phyloP scores from a whole-genome alignment of 2,329 filamentous ascomycete species.

The Acrocalymma vagum region DNA sequence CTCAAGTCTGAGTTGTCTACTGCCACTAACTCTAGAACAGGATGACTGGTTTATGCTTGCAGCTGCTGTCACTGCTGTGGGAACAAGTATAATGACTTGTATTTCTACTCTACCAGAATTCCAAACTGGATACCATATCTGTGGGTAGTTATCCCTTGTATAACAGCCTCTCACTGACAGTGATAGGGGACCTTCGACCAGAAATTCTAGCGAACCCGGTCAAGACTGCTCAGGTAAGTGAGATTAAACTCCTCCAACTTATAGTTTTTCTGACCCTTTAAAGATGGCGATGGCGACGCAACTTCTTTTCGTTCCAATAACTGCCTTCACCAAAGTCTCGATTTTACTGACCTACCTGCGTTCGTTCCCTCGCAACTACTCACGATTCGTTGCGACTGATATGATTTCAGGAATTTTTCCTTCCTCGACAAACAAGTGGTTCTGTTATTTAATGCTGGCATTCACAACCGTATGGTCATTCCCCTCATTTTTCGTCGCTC shows the following conservation, averaged over 20 bases:
- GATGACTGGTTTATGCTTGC: slow-evolving; percentile 26
- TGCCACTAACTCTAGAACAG: slow-evolving; percentile 3
- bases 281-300: slow-evolving; percentile 18
- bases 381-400: too few relatives aligned
- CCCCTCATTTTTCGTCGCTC: slow-evolving; percentile 10
- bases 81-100: slow-evolving; percentile 19
- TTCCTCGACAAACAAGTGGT: slow-evolving; percentile 17
- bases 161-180: neutral
- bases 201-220: slow-evolving; percentile 1
- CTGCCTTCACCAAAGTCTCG: slow-evolving; percentile 21
- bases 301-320: slow-evolving; percentile 18
- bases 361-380: too few relatives aligned
- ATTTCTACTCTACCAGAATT: slow-evolving; percentile 11
- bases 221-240: slow-evolving; percentile 1
- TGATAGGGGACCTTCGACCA: slow-evolving; percentile 11
- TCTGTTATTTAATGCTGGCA: slow-evolving; percentile 21
- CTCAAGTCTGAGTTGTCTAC: neutral
- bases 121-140: slow-evolving; percentile 25
- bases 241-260: neutral
- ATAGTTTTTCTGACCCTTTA: too few relatives aligned
- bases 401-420: slow-evolving; percentile 18
- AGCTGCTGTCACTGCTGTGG: slow-evolving; percentile 15
- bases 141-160: slow-evolving; percentile 5
- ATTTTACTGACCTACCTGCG: slow-evolving; percentile 7
- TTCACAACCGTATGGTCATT: slow-evolving; percentile 16